Percentiles rank a stretch among this genome's conserved stretches.
These are phyloP conservation scores for Saksenaea oblongispora DNA, from an alignment of 371 early-diverging fungal genomes.

Conservation along the genomic window DNA sequence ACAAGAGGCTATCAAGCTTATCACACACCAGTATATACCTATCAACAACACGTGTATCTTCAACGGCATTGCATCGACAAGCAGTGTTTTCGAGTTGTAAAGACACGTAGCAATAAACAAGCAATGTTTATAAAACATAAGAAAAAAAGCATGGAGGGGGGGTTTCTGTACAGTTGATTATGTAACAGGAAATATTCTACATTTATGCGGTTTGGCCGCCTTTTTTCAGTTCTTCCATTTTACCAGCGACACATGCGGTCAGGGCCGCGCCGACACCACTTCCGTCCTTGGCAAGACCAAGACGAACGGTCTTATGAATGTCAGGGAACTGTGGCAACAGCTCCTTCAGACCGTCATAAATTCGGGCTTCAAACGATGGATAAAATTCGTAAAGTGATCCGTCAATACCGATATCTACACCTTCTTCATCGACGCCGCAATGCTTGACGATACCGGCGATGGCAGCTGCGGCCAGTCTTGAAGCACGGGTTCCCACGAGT, in stretches of 20 bases:
- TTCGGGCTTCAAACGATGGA: conserved; percentile 83
- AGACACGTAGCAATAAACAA: not conserved
- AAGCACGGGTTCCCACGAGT: conserved; percentile 87
- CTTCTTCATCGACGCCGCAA: conserved; percentile 49
- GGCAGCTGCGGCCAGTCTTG: conserved; percentile 82
- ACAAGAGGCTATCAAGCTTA: conserved; percentile 93
- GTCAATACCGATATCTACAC: conserved; percentile 88
- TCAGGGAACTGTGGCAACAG: conserved; percentile 53
- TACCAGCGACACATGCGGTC: conserved; percentile 49
- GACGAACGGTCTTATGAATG: conserved; percentile 55
- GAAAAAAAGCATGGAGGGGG: not conserved
- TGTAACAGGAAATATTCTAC: not conserved
- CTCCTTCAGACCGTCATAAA: conserved; percentile 72
- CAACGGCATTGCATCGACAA: conserved; percentile 73
- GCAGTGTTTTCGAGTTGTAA: conserved; percentile 42
- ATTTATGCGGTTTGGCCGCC: not conserved
- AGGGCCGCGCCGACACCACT: conserved; percentile 56
- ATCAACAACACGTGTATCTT: conserved; percentile 83
- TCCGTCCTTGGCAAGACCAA: conserved; percentile 61
- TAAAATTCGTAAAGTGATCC: conserved; percentile 93
- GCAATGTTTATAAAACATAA: not conserved
- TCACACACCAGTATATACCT: conserved; percentile 92
- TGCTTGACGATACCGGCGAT: conserved; percentile 83
- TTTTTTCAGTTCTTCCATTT: conserved; percentile 24
- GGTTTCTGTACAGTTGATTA: not conserved